Base-by-base conservation (phyloP, 2,329 filamentous ascomycete genomes). In the Fusarium armeniacum region DNA sequence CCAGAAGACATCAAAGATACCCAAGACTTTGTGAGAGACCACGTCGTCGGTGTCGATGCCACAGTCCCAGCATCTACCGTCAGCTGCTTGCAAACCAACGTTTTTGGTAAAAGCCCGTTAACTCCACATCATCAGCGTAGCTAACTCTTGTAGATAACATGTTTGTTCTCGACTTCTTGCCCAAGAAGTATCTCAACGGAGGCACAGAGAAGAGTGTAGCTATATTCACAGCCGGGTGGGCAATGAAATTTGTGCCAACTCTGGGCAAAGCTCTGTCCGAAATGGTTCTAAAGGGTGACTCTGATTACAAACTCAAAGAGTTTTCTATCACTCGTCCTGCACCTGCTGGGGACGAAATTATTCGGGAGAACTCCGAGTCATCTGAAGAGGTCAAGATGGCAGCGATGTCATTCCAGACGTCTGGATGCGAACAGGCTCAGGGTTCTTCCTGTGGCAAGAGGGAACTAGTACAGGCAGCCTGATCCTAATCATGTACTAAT, bases 211-310 rank as follows among this genome's bases (percentile, higher is more conserved):
- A 70, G 24, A 70, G 62, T n/a, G 26, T 70, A 12, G 56, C 52
- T 1, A 32, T 70, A 0, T 70, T 70, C 24, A 70, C 62, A 3
- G 66, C 66, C 9, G 68, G 62, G 0, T 70, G 66, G 68, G 68
- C 68, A 3, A 70, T 70, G 66, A 70, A 70, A 10, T 70, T 70
- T 36, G 68, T 70, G 20, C 68, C 68, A 3, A 55, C 62, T 11
- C 56, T 70, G 0, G 66, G 66, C 2, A 70, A 70, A 24, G 66
- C 68, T 1, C 30, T 70, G 3, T 53, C 68, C 4, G 46, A 67
- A 8, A 67, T 70, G 62, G 51, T 35, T 4, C 32, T 64, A 5
- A 20, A 40, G 5, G 68, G 68, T 2, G 28, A 67, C 5, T 70
- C 68, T 5, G 45, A 58, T 20, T 69, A 58, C 28, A 62, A 51